Evolutionary conservation across 176 grass and related monocot genomes (phyloP), one percentile per base, ranked within the genome.

Genomic region (Hordeum marinum): DNA sequence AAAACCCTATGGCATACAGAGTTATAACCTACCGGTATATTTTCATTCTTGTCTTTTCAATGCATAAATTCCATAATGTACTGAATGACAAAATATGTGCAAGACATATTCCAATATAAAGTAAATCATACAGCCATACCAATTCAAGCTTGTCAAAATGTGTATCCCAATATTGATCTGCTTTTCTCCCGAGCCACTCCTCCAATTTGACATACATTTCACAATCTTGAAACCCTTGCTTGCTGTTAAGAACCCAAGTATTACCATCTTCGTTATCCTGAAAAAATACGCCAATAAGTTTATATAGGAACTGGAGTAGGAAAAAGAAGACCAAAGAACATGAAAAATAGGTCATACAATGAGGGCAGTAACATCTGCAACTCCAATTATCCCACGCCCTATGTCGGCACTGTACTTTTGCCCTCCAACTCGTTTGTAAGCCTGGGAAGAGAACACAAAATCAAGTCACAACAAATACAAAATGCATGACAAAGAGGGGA

Each of bases 151-250:
- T 85, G 48, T 97, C 92, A 89, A 83, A 97, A 48, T 94, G 59
- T 8, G 37, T 88, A 48, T 92, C 88, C 88, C 88, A 97, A 79
- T 94, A 94, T 85, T 94, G 81, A 66, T 92, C 83, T 88, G 63
- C 45, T 48, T 48, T 48, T 48, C 75, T 82, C 61, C 82, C 94
- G 36, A 97, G 89, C 88, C 92, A 94, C 48, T 90, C 86, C 84
- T 97, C 94, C 63, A 97, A 74, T 82, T 89, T 83, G 46, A 90
- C 90, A 90, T 94, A 97, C 39, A 80, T 75, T 88, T 94, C 94
- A 81, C 88, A 94, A 80, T 97, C 90, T 90, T 94, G 90, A 87
- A 97, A 97, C 57, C 92, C 94, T 84, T 97, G 94, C 61, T 97
- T 97, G 59, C 42, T 94, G 61, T 97, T 97, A 61, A 97, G 72